These are phyloP conservation scores for Ensete ventricosum DNA, from an alignment of 176 grass and related monocot species.

Conservation along the genomic window DNA sequence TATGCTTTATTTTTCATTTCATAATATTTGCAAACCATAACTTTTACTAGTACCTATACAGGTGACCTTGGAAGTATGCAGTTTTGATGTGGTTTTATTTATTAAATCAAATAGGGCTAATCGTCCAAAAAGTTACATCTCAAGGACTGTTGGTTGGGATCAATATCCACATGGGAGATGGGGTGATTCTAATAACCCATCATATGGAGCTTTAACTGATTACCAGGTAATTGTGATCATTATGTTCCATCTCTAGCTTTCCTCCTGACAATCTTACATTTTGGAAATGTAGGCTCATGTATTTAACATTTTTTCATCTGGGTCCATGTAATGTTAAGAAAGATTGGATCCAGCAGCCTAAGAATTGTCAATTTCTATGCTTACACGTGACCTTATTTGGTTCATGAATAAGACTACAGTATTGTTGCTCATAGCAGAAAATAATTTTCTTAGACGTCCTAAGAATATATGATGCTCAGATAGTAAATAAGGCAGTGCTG, in stretches of 20 bases:
- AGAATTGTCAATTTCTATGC: too few relatives aligned
- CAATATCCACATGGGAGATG: slow-evolving; percentile 71
- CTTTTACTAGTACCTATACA: background rate
- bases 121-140: slow-evolving; percentile 85
- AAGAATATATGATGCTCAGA: background rate
- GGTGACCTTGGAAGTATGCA: background rate
- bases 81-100: background rate
- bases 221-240: slow-evolving; percentile 35
- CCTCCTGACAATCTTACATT: background rate
- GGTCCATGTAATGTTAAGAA: too few relatives aligned
- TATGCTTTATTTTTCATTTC: slow-evolving; percentile 18
- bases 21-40: background rate
- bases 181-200: slow-evolving; percentile 75
- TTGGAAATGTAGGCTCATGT: background rate
- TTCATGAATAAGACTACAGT: background rate
- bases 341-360: too few relatives aligned
- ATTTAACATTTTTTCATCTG: background rate
- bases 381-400: background rate
- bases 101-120: slow-evolving; percentile 56
- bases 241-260: background rate
- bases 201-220: slow-evolving; percentile 66
- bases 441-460: background rate
- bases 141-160: slow-evolving; percentile 67
- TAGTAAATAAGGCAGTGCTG: too few relatives aligned
- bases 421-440: background rate